phyloP scores from a whole-genome alignment of 495 filamentous ascomycete genomes.

The Penicillium pancosmium region DNA sequence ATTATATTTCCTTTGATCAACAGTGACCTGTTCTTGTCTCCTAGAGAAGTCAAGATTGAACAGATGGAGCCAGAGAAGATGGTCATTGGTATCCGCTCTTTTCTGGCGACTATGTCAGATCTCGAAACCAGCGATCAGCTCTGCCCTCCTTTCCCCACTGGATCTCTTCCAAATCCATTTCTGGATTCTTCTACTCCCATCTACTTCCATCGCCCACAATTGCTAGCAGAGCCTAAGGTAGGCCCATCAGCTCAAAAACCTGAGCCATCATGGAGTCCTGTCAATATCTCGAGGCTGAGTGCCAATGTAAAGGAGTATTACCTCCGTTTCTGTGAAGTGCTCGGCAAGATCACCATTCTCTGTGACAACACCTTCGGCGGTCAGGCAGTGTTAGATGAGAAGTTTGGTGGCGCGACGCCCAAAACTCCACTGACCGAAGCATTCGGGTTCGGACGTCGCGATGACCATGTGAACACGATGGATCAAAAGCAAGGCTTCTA shows the following conservation, averaged over 20 bases:
- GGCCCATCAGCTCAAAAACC: slow-evolving; percentile 39
- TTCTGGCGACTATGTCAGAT: slow-evolving; percentile 89
- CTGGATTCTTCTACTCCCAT: slow-evolving; percentile 38
- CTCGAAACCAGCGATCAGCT: slow-evolving; percentile 82
- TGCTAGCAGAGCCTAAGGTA: slow-evolving; percentile 40
- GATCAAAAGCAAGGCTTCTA: slow-evolving; percentile 96
- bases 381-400: slow-evolving; percentile 92
- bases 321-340: slow-evolving; percentile 85
- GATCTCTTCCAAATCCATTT: slow-evolving; percentile 49
- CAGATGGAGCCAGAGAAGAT: slow-evolving; percentile 95
- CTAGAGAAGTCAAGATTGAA: slow-evolving; percentile 82
- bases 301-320: slow-evolving; percentile 83
- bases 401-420: slow-evolving; percentile 80
- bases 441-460: slow-evolving; percentile 83
- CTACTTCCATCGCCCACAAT: slow-evolving; percentile 41
- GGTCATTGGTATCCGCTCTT: slow-evolving; percentile 91
- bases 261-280: slow-evolving; percentile 60
- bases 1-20: slow-evolving; percentile 96
- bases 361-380: slow-evolving; percentile 97
- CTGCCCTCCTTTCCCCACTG: slow-evolving; percentile 77
- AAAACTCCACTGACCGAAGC: slow-evolving; percentile 94
- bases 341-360: slow-evolving; percentile 92
- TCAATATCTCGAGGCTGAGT: slow-evolving; percentile 69
- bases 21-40: slow-evolving; percentile 76
- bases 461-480: slow-evolving; percentile 70